Evolutionary conservation across 2,329 filamentous ascomycete species (phyloP).

Genomic region (Coniochaeta sp.): DNA sequence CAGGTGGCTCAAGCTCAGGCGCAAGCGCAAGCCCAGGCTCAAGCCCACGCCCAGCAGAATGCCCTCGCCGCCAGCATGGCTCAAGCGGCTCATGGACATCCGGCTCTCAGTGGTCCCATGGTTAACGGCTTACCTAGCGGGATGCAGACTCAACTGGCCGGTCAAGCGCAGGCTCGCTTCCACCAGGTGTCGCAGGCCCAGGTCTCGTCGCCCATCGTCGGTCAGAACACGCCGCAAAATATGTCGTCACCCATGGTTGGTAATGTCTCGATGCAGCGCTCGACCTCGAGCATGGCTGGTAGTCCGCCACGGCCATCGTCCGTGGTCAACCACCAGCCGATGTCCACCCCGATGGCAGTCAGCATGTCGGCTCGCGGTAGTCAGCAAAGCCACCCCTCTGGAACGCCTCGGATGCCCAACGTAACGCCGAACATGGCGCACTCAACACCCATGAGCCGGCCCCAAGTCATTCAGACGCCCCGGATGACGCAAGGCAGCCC

Average conservation of each 20-base stretch:
- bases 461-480: slow-evolving; percentile 44
- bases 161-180: slow-evolving; percentile 39
- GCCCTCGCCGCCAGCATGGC: slow-evolving; percentile 26
- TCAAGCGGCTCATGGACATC: slow-evolving; percentile 35
- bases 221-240: slow-evolving; percentile 57
- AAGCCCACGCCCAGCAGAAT: slow-evolving; percentile 14
- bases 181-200: slow-evolving; percentile 53
- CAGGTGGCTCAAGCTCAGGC: slow-evolving; percentile 14
- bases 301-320: slow-evolving; percentile 62
- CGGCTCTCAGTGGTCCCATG: slow-evolving; percentile 32
- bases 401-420: slow-evolving; percentile 55
- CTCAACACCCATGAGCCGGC: slow-evolving; percentile 50
- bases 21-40: slow-evolving; percentile 11
- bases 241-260: slow-evolving; percentile 60
- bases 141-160: slow-evolving; percentile 27
- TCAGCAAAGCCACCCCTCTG: slow-evolving; percentile 57
- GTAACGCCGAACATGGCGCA: slow-evolving; percentile 55
- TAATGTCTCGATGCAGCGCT: slow-evolving; percentile 56
- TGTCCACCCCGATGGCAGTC: slow-evolving; percentile 53
- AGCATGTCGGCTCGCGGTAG: slow-evolving; percentile 58
- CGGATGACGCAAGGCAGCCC: slow-evolving; percentile 58
- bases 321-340: slow-evolving; percentile 48
- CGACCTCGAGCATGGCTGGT: slow-evolving; percentile 59
- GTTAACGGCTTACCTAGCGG: slow-evolving; percentile 29
- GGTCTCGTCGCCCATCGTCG: slow-evolving; percentile 60